Base-by-base conservation (phyloP, 805 yeast genomes). In the Ogataea degrootiae region DNA sequence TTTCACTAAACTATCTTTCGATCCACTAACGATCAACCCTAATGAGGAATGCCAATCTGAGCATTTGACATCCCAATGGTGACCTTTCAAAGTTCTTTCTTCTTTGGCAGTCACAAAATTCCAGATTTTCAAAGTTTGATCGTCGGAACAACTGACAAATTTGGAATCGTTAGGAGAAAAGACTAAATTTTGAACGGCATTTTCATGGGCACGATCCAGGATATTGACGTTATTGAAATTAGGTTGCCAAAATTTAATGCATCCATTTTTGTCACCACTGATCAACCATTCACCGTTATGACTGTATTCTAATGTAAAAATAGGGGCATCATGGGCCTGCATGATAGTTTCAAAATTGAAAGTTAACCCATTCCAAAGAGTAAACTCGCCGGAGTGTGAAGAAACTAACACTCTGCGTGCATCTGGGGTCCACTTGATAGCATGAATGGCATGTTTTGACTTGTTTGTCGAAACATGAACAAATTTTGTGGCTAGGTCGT, bases 61-160 rank as follows among this genome's bases (percentile, higher is more conserved):
- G 46, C 91, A 82, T 63, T 94, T 94, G 21, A 94, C 97, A 67
- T 94, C 99, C 99, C 99, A 94, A 64, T 95, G 96, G 68, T 94
- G 99, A 2, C 98, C 98, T 22, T 82, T 76, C 46, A 94, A 72
- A 0, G 80, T 74, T 42, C 87, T 70, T 62, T 94, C 99, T 56
- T 88, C 94, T 49, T 77, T 72, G 35, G 94, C 94, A 60, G 85
- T 87, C 61, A 87, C 85, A 68, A 94, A 94, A 67, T 91, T 88
- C 97, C 98, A 94, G 36, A 94, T 83, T 63, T 94, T 95, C 51
- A 92, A 71, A 6, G 85, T 77, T 44, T 89, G 85, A 66, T 94
- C 99, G 68, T 94, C 99, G 17, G 96, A 86, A 55, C 95, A 87
- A 1, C 96, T 87, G n/a, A 90, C 87, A 66, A 91, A 94, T 63